These are phyloP conservation scores for Dispira simplex DNA, from an alignment of 192 early-diverging fungal species.

Conservation along the genomic window DNA sequence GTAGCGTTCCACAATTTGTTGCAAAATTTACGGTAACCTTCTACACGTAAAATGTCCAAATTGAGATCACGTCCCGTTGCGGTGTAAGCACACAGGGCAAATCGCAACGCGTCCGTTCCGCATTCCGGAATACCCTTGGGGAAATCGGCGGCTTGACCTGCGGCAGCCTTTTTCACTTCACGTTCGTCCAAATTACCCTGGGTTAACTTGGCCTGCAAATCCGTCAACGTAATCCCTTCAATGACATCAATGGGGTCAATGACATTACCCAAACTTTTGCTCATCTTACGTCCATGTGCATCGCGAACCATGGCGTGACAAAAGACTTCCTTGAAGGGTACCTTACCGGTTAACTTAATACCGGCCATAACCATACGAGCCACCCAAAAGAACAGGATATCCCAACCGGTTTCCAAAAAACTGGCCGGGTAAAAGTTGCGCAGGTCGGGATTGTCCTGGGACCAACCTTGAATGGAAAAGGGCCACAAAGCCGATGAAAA, in stretches of 20 bases:
- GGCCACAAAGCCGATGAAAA: conserved; percentile 99
- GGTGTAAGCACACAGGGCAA: conserved; percentile 63
- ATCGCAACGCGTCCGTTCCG: conserved; percentile 90
- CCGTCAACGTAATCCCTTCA: conserved; percentile 71
- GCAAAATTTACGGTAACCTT: conserved; percentile 99
- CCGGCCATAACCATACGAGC: conserved; percentile 99
- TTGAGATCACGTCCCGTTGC: conserved; percentile 77
- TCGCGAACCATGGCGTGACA: conserved; percentile 98
- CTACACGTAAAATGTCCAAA: conserved; percentile 87
- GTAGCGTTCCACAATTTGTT: conserved; percentile 99
- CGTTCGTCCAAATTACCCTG: conserved; percentile 78
- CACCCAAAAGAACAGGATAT: conserved; percentile 99
- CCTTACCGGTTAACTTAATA: conserved; percentile 88
- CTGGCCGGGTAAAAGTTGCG: conserved; percentile 79
- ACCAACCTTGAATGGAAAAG: conserved; percentile 96
- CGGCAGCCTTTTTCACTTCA: conserved; percentile 77
- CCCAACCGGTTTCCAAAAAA: conserved; percentile 88
- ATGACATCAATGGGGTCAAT: conserved; percentile 97
- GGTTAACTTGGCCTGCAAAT: conserved; percentile 59
- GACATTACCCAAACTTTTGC: conserved; percentile 91
- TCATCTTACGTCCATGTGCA: conserved; percentile 97
- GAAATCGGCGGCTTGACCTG: conserved; percentile 74
- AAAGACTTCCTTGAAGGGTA: conserved; percentile 89
- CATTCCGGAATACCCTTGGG: conserved; percentile 97
- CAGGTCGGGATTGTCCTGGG: conserved; percentile 73